These are phyloP conservation scores for Cephaloascus fragrans DNA, from an alignment of 805 yeast species.

Conservation along the genomic window DNA sequence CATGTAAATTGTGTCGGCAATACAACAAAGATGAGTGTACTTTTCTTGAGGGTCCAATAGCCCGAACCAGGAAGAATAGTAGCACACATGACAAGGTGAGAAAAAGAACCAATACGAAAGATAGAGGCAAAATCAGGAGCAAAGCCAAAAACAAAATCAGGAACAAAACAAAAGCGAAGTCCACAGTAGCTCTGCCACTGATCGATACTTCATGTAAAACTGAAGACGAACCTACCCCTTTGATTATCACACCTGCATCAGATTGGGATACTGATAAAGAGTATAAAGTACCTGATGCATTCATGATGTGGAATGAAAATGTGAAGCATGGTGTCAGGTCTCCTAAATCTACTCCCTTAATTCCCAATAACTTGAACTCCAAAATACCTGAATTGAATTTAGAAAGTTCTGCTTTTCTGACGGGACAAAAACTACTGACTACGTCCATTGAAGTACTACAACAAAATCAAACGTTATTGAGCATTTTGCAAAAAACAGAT, in stretches of 20 bases:
- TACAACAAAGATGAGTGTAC: conserved; percentile 19
- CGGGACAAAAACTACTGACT: background rate
- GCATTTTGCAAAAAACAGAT: background rate
- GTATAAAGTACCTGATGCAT: background rate
- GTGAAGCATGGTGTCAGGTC: background rate
- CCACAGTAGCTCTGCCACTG: too few species aligned
- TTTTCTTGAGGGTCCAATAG: conserved; percentile 19
- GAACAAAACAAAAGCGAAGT: background rate
- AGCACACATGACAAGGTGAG: too few species aligned
- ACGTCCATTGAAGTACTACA: too few species aligned
- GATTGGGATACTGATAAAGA: too few species aligned
- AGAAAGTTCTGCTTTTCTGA: background rate
- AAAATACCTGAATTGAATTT: background rate
- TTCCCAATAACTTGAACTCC: background rate
- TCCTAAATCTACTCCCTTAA: background rate
- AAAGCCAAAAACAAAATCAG: too few species aligned
- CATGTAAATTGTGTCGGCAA: conserved; percentile 19
- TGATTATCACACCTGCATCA: too few species aligned
- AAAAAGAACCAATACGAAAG: background rate
- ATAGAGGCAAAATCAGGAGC: background rate
- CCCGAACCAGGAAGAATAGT: conserved; percentile 6
- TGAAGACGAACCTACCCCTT: too few species aligned
- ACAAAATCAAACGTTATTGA: background rate
- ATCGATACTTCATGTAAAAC: background rate
- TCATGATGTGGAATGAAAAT: too few species aligned